A percentile compares a stretch with the other conserved stretches of the same genome.
Evolutionary conservation across 2,329 filamentous ascomycete species (phyloP).

Genomic region (Arthrobotrys iridis): DNA sequence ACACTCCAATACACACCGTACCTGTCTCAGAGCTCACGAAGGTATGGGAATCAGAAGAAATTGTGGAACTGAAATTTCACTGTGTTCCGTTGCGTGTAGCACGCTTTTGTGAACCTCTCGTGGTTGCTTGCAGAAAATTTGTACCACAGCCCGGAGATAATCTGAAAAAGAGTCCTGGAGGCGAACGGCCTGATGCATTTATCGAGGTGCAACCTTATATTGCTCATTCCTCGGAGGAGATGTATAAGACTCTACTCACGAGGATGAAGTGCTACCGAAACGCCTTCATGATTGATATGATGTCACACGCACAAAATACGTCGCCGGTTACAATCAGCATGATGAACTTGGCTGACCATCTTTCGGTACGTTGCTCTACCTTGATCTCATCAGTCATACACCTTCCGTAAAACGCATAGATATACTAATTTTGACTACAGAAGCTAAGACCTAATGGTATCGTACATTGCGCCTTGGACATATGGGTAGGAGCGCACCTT

Average conservation of each 20-base stretch:
- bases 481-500: conserved; percentile 50
- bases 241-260: conserved; percentile 45
- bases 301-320: conserved; percentile 27
- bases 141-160: conserved; percentile 50
- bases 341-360: conserved; percentile 47
- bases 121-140: conserved; percentile 38
- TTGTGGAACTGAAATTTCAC: conserved; percentile 39
- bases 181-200: conserved; percentile 33
- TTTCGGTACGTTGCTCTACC: conserved; percentile 35
- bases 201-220: conserved; percentile 44
- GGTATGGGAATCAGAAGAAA: conserved; percentile 28
- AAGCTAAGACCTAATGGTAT: conserved; percentile 52
- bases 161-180: conserved; percentile 47
- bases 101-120: conserved; percentile 39
- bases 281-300: conserved; percentile 52
- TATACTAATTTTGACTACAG: conserved; percentile 20
- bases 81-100: conserved; percentile 41
- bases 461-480: conserved; percentile 48
- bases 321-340: conserved; percentile 44
- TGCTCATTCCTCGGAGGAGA: conserved; percentile 40
- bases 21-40: conserved; percentile 50
- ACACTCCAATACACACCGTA: conserved; percentile 49
- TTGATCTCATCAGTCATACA: background rate
- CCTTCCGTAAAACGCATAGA: conserved; percentile 18
- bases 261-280: conserved; percentile 48